These are phyloP conservation scores for Neofusicoccum parvum DNA, from an alignment of 2,329 filamentous ascomycete species.

Conservation along the genomic window DNA sequence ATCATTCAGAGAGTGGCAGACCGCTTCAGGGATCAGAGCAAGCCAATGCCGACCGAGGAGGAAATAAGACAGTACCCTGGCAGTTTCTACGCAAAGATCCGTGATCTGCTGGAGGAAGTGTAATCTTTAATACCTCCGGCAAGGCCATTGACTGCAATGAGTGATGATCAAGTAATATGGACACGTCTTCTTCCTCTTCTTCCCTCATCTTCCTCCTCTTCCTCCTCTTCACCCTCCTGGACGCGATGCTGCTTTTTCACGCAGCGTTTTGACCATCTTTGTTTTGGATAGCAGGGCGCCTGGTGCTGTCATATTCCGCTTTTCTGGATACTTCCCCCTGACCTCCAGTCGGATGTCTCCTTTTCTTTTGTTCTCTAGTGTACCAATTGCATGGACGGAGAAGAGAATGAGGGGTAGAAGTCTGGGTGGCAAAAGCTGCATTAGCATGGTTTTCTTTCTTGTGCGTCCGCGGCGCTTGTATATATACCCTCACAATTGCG, in stretches of 20 bases:
- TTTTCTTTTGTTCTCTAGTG: constrained; percentile 5
- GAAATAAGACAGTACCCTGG: constrained; percentile 53
- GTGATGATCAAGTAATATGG: not conserved
- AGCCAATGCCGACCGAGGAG: constrained; percentile 58
- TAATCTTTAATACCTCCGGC: not conserved
- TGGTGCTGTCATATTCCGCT: constrained; percentile 15
- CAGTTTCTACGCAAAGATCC: constrained; percentile 52
- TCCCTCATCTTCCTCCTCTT: not conserved
- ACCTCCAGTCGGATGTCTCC: not conserved
- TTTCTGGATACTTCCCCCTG: not conserved
- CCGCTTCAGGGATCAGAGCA: constrained; percentile 56
- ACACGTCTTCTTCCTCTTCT: not conserved
- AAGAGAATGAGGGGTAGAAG: not conserved
- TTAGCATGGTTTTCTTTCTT: not conserved
- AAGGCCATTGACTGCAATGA: not conserved
- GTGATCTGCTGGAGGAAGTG: constrained; percentile 41
- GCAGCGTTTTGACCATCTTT: constrained; percentile 3
- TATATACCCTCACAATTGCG: constrained; percentile 11
- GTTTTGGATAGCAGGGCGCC: constrained; percentile 18
- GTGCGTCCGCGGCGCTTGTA: not conserved
- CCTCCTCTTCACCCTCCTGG: not conserved
- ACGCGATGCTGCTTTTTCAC: not conserved
- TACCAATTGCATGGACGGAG: not conserved
- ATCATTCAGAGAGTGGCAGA: constrained; percentile 63
- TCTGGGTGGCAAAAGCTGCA: not conserved